A percentile compares a stretch with the other conserved stretches of the same genome.
Conservation (phyloP, 2,329 filamentous ascomycete species). For the Cercospora sp. region DNA sequence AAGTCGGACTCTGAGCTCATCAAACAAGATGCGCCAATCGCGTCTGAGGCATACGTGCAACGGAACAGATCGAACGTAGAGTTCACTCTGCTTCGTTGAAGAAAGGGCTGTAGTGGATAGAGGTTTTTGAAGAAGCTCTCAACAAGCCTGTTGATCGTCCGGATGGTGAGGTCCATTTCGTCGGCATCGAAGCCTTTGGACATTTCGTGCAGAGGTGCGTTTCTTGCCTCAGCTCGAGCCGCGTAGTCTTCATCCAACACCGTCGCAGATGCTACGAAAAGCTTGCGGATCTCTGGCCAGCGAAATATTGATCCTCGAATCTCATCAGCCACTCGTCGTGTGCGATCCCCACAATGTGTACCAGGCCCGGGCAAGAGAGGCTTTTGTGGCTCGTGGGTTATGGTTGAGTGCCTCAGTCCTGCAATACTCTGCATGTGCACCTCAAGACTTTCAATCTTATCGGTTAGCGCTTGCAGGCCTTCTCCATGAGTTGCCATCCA, state of each 20-base stretch:
- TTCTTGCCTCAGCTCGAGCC: not conserved
- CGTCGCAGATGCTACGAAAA: not conserved
- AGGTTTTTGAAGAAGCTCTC: not conserved
- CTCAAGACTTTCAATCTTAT: not conserved
- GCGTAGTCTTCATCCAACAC: not conserved
- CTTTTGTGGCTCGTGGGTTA: not conserved
- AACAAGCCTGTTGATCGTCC: constrained; percentile 4
- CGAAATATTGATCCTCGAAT: not conserved
- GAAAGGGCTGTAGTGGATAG: constrained; percentile 1
- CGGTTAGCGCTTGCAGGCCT: not conserved
- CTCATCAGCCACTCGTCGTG: not conserved
- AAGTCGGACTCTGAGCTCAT: not conserved
- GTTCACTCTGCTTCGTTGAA: not conserved
- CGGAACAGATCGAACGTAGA: not conserved
- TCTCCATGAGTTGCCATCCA: not conserved
- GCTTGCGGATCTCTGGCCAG: not conserved
- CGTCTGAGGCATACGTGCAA: not conserved
- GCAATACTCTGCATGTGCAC: not conserved
- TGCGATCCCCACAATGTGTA: not conserved
- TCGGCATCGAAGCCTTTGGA: not conserved
- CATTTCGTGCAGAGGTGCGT: not conserved
- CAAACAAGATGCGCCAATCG: not conserved
- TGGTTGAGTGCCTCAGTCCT: not conserved
- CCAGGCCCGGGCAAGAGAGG: not conserved
- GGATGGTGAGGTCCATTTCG: not conserved